Conservation (phyloP, 2,329 filamentous ascomycete genomes). For the Diplodia mutila region DNA sequence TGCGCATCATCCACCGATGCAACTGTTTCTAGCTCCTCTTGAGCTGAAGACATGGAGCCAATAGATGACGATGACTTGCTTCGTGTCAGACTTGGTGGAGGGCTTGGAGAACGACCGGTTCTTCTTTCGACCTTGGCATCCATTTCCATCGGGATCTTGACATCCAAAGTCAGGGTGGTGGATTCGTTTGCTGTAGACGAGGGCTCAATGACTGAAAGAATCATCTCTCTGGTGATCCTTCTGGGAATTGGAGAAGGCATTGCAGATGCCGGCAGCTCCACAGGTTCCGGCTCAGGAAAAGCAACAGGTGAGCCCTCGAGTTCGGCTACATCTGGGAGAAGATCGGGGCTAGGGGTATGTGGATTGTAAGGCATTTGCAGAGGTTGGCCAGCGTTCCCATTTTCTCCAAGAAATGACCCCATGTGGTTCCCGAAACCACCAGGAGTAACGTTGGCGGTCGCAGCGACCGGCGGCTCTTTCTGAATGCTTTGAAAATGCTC, state of each 20-base stretch:
- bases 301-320: slow-evolving; percentile 16
- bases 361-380: not conserved
- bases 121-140: not conserved
- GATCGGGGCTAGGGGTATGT: slow-evolving; percentile 18
- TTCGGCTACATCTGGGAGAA: slow-evolving; percentile 33
- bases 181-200: slow-evolving; percentile 34
- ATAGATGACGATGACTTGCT: not conserved
- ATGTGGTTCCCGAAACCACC: slow-evolving; percentile 48
- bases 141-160: slow-evolving; percentile 15
- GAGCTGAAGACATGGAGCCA: slow-evolving; percentile 8
- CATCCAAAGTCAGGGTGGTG: slow-evolving; percentile 26
- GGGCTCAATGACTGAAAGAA: slow-evolving; percentile 36
- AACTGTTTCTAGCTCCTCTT: not conserved
- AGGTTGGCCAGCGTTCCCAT: not conserved
- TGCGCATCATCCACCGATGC: not conserved
- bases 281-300: slow-evolving; percentile 29
- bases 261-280: slow-evolving; percentile 31
- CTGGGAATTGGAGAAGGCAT: slow-evolving; percentile 38
- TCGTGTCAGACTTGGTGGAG: not conserved
- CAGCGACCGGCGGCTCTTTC: slow-evolving; percentile 13
- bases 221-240: slow-evolving; percentile 40
- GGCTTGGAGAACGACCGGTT: not conserved
- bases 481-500: slow-evolving; percentile 42
- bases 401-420: slow-evolving; percentile 48
- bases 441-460: slow-evolving; percentile 29